These are phyloP conservation scores for Xylaria longipes DNA, from an alignment of 495 filamentous ascomycete genomes.

Conservation along the genomic window DNA sequence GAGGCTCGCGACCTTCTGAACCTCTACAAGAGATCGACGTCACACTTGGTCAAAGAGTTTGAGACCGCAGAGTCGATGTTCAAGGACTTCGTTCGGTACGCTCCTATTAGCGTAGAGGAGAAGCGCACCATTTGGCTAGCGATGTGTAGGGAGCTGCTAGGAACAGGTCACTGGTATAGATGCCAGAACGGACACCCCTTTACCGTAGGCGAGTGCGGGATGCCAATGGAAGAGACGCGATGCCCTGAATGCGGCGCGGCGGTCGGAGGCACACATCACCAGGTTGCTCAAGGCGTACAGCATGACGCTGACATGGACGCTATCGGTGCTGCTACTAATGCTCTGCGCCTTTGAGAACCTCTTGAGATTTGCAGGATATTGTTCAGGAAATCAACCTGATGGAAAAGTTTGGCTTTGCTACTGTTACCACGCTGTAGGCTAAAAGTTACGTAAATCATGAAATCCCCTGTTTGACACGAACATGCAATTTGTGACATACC, in stretches of 20 bases:
- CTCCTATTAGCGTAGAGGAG: neutral
- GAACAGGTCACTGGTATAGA: slow-evolving; percentile 72
- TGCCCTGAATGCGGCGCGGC: slow-evolving; percentile 71
- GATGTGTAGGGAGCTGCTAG: slow-evolving; percentile 29
- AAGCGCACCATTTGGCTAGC: neutral
- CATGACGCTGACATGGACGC: neutral
- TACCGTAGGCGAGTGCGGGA: slow-evolving; percentile 75
- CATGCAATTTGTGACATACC: neutral
- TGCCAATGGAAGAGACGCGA: slow-evolving; percentile 64
- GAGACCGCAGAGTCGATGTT: neutral
- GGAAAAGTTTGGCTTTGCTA: neutral
- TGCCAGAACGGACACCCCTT: slow-evolving; percentile 74
- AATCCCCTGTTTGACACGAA: neutral
- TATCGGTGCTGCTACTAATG: neutral
- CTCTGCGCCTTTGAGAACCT: neutral
- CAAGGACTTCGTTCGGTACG: neutral
- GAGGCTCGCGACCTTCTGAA: neutral
- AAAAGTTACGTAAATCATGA: neutral
- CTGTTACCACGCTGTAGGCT: neutral
- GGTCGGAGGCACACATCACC: slow-evolving; percentile 67
- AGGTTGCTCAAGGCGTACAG: neutral
- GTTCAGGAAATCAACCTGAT: neutral
- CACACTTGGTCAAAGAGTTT: neutral
- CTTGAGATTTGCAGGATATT: neutral
- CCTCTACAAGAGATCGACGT: neutral